Percentiles rank a stretch among this genome's conserved stretches.
Evolutionary conservation across 1,284 basidiomycete genomes (phyloP).

Genomic region (Rhodotorula sp.): DNA sequence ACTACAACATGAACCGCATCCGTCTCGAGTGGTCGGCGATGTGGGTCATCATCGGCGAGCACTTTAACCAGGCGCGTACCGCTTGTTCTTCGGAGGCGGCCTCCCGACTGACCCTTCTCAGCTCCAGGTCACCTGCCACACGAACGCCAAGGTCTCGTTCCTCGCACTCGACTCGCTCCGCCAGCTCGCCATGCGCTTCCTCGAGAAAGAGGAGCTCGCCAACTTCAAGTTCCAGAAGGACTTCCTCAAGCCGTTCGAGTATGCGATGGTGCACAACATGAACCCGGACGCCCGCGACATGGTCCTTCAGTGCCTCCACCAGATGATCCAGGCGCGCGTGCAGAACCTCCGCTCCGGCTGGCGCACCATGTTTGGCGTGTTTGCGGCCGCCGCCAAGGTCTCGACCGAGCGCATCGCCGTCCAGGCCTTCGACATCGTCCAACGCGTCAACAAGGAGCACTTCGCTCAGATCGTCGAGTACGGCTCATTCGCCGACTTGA

Average conservation of each 20-base stretch:
- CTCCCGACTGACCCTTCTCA: too few relatives aligned
- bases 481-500: conserved; percentile 92
- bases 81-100: neutral
- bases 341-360: conserved; percentile 97
- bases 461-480: conserved; percentile 86
- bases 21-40: conserved; percentile 98
- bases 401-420: conserved; percentile 78
- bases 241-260: conserved; percentile 96
- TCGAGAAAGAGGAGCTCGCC: conserved; percentile 96
- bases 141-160: conserved; percentile 93
- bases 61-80: conserved; percentile 87
- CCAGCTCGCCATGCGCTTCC: conserved; percentile 95
- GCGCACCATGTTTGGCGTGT: conserved; percentile 98
- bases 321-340: conserved; percentile 95
- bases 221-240: conserved; percentile 99
- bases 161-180: conserved; percentile 97
- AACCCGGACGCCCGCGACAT: conserved; percentile 96
- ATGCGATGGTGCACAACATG: conserved; percentile 94
- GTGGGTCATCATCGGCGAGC: conserved; percentile 97
- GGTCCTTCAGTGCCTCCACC: conserved; percentile 97
- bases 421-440: conserved; percentile 95
- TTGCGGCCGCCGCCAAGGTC: conserved; percentile 91
- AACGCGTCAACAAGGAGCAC: conserved; percentile 83
- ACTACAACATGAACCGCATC: conserved; percentile 99
- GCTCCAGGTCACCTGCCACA: conserved; percentile 89